Conservation (phyloP, 257 asterid genomes). For the Fraxinus quadrangulata region DNA sequence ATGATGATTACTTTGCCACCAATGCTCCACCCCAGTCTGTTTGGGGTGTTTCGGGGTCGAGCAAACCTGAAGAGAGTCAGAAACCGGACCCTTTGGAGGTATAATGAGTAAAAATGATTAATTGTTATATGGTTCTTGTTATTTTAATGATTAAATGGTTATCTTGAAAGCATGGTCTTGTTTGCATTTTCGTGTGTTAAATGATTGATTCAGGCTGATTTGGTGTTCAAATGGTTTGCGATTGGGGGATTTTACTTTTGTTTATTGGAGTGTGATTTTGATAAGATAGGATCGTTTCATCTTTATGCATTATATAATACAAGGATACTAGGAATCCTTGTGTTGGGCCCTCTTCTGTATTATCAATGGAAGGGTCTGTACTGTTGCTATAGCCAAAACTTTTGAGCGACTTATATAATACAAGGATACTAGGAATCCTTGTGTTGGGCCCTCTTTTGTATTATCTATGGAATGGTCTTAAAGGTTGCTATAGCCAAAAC, state of each 20-base stretch:
- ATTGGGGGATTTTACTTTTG: background rate
- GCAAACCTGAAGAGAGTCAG: conserved; percentile 30
- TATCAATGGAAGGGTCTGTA: background rate
- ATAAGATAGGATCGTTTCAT: background rate
- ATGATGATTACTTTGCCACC: conserved; percentile 75
- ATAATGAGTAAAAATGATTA: conserved; percentile 20
- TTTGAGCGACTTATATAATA: background rate
- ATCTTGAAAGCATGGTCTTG: background rate
- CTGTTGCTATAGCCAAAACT: background rate
- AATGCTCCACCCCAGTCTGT: conserved; percentile 71
- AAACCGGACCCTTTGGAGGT: conserved; percentile 63
- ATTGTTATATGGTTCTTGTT: background rate
- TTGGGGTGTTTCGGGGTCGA: conserved; percentile 46
- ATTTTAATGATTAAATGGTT: background rate
- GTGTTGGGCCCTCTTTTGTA: background rate
- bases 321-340: background rate
- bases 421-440: background rate
- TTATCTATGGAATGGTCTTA: background rate
- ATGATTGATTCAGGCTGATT: conserved; percentile 1
- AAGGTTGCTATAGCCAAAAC: background rate
- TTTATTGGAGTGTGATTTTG: background rate
- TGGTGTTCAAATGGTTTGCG: background rate
- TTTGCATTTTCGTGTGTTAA: background rate
- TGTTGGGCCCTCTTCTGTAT: background rate
- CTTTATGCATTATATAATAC: background rate